Evolutionary conservation across 306 rosid genomes (phyloP), one percentile per base, ranked within the genome.

Genomic region (Fragaria iinumae): DNA sequence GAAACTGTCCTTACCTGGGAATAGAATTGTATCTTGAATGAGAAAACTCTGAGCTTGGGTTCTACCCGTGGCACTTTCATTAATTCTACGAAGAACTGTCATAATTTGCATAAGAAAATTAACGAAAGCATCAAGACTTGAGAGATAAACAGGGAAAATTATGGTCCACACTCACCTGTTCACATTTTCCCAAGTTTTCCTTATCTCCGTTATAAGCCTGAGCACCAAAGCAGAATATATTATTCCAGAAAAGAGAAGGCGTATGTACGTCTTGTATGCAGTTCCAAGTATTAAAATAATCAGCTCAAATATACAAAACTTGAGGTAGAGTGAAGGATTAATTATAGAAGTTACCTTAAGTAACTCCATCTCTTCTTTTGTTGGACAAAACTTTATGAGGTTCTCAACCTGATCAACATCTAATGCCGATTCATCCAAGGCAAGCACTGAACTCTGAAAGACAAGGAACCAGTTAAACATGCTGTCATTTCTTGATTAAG

Each of bases 11-110:
- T 84, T 72, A 92, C 99, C 97, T 92, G 99, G 50, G 86, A 43
- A 64, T 66, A 41, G 74, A 96, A 96, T 77, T 96, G 98, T 80
- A 96, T 89, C 88, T 91, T 96, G 73, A 92, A 96, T 34, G 91
- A 80, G 85, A 96, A 91, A 77, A 95, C 98, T 87, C 97, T 84
- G 71, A 95, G 89, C 93, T 95, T 95, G 83, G 81, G 84, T 75
- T 92, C 97, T 57, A 89, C 96, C 81, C 97, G 86, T 36, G 98
- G 98, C 29, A 95, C 98, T 87, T 86, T 92, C 98, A 95, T 89
- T 85, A 90, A 53, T 83, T 92, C 97, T 72, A 89, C 64, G 83
- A 95, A 95, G 83, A 90, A 95, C 98, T 95, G 80, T 78, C 62
- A 80, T 48, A 77, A 74, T 81, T 65, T 56, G 78, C 44, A 79